Base-by-base conservation (phyloP, 345 rosid species). In the Laguncularia racemosa region DNA sequence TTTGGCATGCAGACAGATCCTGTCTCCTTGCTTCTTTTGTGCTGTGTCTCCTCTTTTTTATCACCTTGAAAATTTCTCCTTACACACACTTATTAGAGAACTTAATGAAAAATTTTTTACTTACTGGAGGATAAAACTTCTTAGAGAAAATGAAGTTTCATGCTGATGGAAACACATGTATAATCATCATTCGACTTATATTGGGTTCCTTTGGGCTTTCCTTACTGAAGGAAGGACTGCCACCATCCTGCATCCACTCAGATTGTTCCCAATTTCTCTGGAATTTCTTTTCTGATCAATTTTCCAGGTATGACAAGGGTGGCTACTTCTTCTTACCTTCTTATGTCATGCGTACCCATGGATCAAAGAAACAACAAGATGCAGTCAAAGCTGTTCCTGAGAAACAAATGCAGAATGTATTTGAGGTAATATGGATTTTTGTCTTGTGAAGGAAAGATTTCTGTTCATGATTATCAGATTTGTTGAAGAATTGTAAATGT, bases 321-420 rank as follows among this genome's bases (percentile, higher is more conserved):
- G 97, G 84, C 53, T 81, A 95, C 76, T 77, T 90, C 64, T 90
- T 85, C 72, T 84, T 95, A 57, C 97, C 97, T 65, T 95, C 99
- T 21, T 84, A 82, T 64, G 77, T 81, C 56, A 95, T 95, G 97
- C 93, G 99, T 51, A 95, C 88, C 50, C 99, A 95, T 73, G 97
- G 99, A 68, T 84, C 96, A 44, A 84, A 76, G 66, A 82, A 81
- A 68, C 96, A 84, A 70, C 89, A 85, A 64, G 91, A 81, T 21
- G 82, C 84, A 16, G 67, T 90, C 19, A 84, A 58, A 72, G 73
- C 62, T 66, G 74, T 80, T 58, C 68, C 67, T 16, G 53, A 67
- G 56, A 74, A 79, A 52, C 78, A 78, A 56, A 71, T 92, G 71
- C 72, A 77, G 55, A 80, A 71, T 56, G 91, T 90, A 48, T 95